phyloP scores from a whole-genome alignment of 257 asterid species.

The Solanum acaule region DNA sequence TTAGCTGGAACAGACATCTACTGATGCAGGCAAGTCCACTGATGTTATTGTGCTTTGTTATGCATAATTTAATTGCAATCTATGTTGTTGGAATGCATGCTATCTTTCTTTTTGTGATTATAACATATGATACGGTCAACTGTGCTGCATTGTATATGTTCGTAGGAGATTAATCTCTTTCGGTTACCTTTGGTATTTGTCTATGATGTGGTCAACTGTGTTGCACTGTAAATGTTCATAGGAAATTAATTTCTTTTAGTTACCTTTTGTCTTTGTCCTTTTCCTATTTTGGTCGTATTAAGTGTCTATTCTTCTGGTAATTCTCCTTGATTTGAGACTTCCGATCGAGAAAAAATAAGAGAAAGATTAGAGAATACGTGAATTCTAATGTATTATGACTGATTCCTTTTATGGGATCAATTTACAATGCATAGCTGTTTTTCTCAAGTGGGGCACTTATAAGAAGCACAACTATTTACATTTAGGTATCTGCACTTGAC shows the following conservation, averaged over 20 bases:
- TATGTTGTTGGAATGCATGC: not conserved
- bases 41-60: not conserved
- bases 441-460: not conserved
- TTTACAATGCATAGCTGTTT: not conserved
- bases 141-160: not conserved
- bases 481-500: not conserved
- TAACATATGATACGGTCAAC: not conserved
- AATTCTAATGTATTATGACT: not conserved
- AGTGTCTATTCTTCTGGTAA: not conserved
- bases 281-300: not conserved
- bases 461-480: not conserved
- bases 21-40: slow-evolving; percentile 58
- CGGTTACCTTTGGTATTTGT: not conserved
- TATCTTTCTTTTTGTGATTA: not conserved
- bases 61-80: not conserved
- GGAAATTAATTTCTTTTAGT: not conserved
- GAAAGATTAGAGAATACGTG: not conserved
- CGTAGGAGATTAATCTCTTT: not conserved
- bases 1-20: slow-evolving; percentile 55
- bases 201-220: not conserved
- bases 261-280: not conserved
- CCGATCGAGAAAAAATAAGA: not conserved
- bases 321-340: not conserved
- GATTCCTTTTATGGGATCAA: not conserved
- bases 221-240: not conserved